Evolutionary conservation across 257 asterid species (phyloP).

Genomic region (Solanum commersonii): DNA sequence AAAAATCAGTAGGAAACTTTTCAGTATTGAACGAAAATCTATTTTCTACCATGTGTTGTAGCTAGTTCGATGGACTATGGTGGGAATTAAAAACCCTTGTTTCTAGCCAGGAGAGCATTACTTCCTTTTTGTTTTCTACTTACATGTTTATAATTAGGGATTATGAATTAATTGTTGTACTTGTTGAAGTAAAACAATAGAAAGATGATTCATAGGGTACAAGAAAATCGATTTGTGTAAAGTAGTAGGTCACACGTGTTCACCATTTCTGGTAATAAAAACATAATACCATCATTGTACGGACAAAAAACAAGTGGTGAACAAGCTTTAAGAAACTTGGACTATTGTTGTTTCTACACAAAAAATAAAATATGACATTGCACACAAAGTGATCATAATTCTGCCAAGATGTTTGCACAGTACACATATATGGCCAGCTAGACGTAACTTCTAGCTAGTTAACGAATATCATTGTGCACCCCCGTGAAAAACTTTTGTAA

Average conservation of each 20-base stretch:
- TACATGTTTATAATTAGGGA: not conserved
- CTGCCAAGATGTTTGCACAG: not conserved
- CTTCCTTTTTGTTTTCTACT: not conserved
- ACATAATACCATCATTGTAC: constrained; percentile 26
- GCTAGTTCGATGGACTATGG: not conserved
- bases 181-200: not conserved
- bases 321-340: constrained; percentile 27
- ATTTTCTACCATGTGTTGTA: not conserved
- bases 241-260: not conserved
- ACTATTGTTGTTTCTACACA: constrained; percentile 4
- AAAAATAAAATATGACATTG: too few species aligned
- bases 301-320: constrained; percentile 1
- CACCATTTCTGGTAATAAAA: not conserved
- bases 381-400: too few species aligned
- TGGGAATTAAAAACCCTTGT: too few species aligned
- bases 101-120: not conserved
- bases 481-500: not conserved
- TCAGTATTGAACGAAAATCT: too few species aligned
- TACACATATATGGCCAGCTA: not conserved
- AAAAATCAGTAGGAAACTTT: too few species aligned
- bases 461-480: not conserved
- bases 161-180: not conserved
- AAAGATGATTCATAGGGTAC: not conserved
- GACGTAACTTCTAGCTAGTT: not conserved
- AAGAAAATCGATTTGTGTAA: not conserved